Conservation (phyloP, 1,284 basidiomycete genomes). For the Neolentinus lepideus region DNA sequence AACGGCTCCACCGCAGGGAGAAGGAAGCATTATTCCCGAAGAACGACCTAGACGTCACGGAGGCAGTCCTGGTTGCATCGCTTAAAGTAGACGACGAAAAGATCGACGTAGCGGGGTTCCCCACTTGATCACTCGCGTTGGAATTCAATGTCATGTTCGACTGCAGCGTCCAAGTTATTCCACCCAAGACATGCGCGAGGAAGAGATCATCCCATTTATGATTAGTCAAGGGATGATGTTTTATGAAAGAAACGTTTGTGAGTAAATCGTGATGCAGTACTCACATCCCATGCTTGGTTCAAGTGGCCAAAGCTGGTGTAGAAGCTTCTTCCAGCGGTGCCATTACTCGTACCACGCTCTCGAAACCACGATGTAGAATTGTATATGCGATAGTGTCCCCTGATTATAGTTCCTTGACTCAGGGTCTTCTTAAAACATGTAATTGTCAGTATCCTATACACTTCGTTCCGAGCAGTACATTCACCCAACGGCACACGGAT, state of each 20-base stretch:
- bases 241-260: no score
- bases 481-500: slow-evolving; percentile 57
- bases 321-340: slow-evolving; percentile 65
- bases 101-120: slow-evolving; percentile 18
- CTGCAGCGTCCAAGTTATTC: slow-evolving; percentile 64
- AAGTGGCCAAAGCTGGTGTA: slow-evolving; percentile 77
- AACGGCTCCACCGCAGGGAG: no score
- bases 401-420: slow-evolving; percentile 45
- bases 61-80: neutral
- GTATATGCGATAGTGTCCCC: slow-evolving; percentile 39
- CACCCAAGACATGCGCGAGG: slow-evolving; percentile 65
- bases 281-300: slow-evolving; percentile 55
- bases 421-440: slow-evolving; percentile 28
- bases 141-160: slow-evolving; percentile 52
- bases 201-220: slow-evolving; percentile 50
- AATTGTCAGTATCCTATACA: slow-evolving; percentile 11
- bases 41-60: neutral
- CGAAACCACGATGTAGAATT: slow-evolving; percentile 69
- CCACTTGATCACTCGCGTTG: slow-evolving; percentile 38
- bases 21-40: no score
- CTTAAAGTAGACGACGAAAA: neutral
- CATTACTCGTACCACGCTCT: slow-evolving; percentile 45
- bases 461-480: slow-evolving; percentile 5
- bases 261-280: neutral
- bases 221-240: neutral